These are phyloP conservation scores for Cucurbita pepo DNA, from an alignment of 306 rosid species.

Conservation along the genomic window DNA sequence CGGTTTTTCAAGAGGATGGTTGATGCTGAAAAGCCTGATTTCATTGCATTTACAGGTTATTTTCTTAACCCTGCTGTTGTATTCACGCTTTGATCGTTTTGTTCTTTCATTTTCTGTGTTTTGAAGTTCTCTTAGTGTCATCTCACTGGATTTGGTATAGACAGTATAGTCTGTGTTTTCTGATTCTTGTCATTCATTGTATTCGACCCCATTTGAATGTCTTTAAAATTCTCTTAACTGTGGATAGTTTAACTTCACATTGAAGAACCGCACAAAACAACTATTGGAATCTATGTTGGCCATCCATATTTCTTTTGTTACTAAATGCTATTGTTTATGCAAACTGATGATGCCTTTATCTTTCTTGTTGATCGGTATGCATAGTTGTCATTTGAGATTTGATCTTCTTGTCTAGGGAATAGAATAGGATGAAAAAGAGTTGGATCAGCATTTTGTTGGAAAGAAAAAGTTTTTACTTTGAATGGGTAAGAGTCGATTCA, in stretches of 20 bases:
- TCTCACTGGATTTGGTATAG: neutral
- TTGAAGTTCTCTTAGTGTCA: neutral
- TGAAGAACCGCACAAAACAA: neutral
- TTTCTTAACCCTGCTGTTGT: neutral
- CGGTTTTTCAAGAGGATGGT: constrained; percentile 40
- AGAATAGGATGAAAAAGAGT: neutral
- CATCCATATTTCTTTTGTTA: neutral
- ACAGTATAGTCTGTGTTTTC: neutral
- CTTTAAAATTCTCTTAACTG: neutral
- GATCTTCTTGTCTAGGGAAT: neutral
- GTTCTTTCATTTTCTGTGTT: neutral
- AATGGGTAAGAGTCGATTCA: neutral
- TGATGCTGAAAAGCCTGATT: constrained; percentile 54
- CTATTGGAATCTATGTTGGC: neutral
- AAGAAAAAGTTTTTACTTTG: neutral
- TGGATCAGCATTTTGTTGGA: neutral
- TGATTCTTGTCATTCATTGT: neutral
- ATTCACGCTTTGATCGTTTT: neutral
- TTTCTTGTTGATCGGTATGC: neutral
- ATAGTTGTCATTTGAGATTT: neutral
- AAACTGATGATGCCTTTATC: neutral
- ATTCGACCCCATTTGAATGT: neutral
- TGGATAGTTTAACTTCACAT: neutral
- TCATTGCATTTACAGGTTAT: constrained; percentile 77
- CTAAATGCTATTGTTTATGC: neutral